Conservation (phyloP, 306 rosid species). For the Fragaria iinumae region DNA sequence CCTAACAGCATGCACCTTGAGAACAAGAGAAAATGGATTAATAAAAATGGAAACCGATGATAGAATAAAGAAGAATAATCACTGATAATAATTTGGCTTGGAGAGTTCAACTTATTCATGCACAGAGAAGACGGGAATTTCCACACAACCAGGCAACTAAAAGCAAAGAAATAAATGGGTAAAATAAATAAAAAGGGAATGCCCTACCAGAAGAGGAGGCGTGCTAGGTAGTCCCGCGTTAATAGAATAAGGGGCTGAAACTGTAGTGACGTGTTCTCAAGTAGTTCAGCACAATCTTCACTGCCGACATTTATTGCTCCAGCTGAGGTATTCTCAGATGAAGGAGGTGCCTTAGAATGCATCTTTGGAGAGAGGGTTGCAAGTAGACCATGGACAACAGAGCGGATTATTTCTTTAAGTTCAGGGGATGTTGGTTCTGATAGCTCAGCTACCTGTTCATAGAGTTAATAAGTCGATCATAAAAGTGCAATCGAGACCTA, state of each 20-base stretch:
- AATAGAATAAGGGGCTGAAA: conserved; percentile 77
- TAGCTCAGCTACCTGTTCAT: conserved; percentile 80
- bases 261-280: conserved; percentile 78
- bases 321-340: conserved; percentile 54
- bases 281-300: conserved; percentile 80
- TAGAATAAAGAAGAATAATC: background rate
- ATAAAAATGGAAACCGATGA: background rate
- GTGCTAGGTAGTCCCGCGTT: conserved; percentile 83
- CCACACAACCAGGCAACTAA: conserved; percentile 3
- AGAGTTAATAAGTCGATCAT: conserved; percentile 9
- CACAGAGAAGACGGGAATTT: background rate
- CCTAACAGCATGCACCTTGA: conserved; percentile 92
- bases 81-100: background rate
- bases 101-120: background rate
- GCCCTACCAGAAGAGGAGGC: conserved; percentile 91
- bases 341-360: conserved; percentile 71
- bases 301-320: conserved; percentile 47
- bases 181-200: background rate
- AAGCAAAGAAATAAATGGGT: conserved; percentile 8
- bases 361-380: conserved; percentile 94
- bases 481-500: conserved; percentile 7
- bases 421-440: conserved; percentile 86
- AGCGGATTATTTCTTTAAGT: conserved; percentile 69
- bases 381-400: conserved; percentile 90
- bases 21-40: background rate